Percentiles rank a stretch among this genome's conserved stretches.
phyloP scores from a whole-genome alignment of 2,329 filamentous ascomycete genomes.

The Colletotrichum sp. region DNA sequence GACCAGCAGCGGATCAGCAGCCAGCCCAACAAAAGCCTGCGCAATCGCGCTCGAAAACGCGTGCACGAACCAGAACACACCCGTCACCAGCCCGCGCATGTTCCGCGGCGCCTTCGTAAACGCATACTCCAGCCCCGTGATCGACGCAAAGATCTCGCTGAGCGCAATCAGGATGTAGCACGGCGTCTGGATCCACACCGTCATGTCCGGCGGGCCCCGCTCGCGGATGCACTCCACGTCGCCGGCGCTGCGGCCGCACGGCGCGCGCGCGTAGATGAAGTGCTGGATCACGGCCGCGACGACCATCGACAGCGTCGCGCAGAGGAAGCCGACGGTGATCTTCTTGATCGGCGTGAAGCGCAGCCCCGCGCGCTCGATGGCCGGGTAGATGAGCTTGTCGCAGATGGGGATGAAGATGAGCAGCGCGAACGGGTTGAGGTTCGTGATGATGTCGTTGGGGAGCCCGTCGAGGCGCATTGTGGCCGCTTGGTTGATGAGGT shows the following conservation, averaged over 20 bases:
- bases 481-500: slow-evolving; percentile 19
- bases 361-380: slow-evolving; percentile 58
- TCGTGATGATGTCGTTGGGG: slow-evolving; percentile 17
- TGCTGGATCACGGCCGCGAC: slow-evolving; percentile 42
- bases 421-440: slow-evolving; percentile 57
- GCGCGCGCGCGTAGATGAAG: slow-evolving; percentile 57
- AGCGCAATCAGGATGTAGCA: slow-evolving; percentile 33
- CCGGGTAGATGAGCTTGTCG: slow-evolving; percentile 64
- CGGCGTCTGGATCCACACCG: slow-evolving; percentile 54
- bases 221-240: slow-evolving; percentile 47
- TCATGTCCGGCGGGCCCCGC: slow-evolving; percentile 46
- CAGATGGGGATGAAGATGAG: slow-evolving; percentile 77
- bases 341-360: slow-evolving; percentile 68
- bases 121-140: slow-evolving; percentile 63
- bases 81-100: slow-evolving; percentile 65
- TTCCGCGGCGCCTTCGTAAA: slow-evolving; percentile 69
- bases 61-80: slow-evolving; percentile 62
- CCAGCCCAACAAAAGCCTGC: slow-evolving; percentile 42
- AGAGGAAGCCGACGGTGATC: slow-evolving; percentile 49
- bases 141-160: slow-evolving; percentile 33
- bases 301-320: slow-evolving; percentile 30
- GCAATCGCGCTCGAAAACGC: slow-evolving; percentile 64
- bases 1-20: slow-evolving; percentile 60
- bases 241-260: slow-evolving; percentile 51
- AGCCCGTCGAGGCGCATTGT: slow-evolving; percentile 16